Percentiles rank a stretch among this genome's conserved stretches.
phyloP scores from a whole-genome alignment of 768 basidiomycete genomes.

The Leccinum ochraceum region DNA sequence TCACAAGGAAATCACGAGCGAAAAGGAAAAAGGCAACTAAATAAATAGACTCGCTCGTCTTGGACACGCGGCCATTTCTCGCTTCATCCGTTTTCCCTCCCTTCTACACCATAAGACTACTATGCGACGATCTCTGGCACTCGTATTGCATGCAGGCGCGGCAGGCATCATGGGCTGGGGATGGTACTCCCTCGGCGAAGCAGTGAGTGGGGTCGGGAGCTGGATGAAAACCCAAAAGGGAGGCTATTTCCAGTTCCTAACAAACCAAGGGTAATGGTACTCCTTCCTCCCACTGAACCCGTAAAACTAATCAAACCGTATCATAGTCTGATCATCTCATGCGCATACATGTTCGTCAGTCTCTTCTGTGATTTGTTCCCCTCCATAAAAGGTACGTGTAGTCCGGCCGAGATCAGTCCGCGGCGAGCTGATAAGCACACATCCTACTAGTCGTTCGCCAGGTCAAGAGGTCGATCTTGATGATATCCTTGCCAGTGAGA shows the following conservation, averaged over 20 bases:
- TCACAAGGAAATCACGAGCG: not conserved
- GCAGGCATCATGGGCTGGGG: conserved; percentile 40
- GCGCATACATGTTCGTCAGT: conserved; percentile 43
- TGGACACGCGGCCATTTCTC: not conserved
- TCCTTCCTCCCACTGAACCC: not conserved
- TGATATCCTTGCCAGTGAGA: conserved; percentile 66
- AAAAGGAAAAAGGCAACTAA: not conserved
- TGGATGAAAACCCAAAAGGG: conserved; percentile 52
- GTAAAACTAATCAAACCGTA: not conserved
- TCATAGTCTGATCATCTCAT: conserved; percentile 36
- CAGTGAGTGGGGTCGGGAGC: conserved; percentile 16
- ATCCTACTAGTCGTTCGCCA: conserved; percentile 30
- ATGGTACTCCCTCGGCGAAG: conserved; percentile 21
- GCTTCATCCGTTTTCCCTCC: not conserved
- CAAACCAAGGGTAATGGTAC: conserved; percentile 62
- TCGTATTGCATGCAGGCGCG: conserved; percentile 35
- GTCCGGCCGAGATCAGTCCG: not conserved
- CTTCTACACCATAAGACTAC: not conserved
- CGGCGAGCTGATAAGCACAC: not conserved
- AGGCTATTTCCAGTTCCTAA: conserved; percentile 72
- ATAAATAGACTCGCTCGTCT: not conserved
- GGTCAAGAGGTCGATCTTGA: conserved; percentile 57
- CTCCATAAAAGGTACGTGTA: conserved; percentile 33
- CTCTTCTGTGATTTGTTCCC: conserved; percentile 44
- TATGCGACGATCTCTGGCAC: conserved; percentile 17